These are phyloP conservation scores for Saraca asoca DNA, from an alignment of 331 rosid genomes.

Conservation along the genomic window DNA sequence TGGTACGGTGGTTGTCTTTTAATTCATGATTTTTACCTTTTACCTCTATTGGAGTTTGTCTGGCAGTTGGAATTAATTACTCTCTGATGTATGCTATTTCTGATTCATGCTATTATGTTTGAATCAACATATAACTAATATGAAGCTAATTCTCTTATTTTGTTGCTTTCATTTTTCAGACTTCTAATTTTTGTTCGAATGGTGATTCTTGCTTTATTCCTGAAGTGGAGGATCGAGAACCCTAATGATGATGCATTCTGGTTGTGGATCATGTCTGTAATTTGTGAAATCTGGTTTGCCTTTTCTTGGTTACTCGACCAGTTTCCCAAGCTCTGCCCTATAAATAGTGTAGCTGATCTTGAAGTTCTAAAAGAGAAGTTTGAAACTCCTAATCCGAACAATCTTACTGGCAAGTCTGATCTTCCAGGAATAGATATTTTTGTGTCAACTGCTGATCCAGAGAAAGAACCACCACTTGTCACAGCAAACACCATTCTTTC, in stretches of 20 bases:
- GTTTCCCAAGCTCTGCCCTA: constrained; percentile 79
- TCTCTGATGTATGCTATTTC: too few species aligned
- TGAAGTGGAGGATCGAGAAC: constrained; percentile 61
- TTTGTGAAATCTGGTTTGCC: constrained; percentile 88
- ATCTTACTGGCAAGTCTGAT: constrained; percentile 71
- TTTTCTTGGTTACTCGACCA: constrained; percentile 82
- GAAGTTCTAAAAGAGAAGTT: constrained; percentile 64
- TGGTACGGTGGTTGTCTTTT: too few species aligned
- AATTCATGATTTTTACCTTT: too few species aligned
- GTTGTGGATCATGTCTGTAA: constrained; percentile 78
- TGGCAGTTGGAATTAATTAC: too few species aligned
- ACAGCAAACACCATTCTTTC: constrained; percentile 84
- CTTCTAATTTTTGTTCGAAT: constrained; percentile 58
- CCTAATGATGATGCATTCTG: constrained; percentile 75
- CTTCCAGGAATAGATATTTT: constrained; percentile 80
- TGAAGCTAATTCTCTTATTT: neutral
- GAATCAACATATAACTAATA: neutral
- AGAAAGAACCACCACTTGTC: constrained; percentile 81
- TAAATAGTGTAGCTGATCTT: constrained; percentile 55
- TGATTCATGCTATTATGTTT: too few species aligned
- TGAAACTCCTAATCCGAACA: constrained; percentile 58
- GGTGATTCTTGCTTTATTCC: constrained; percentile 55
- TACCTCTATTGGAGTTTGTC: too few species aligned
- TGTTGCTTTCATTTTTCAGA: constrained; percentile 44
- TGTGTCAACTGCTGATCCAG: constrained; percentile 82